phyloP scores from a whole-genome alignment of 2,329 filamentous ascomycete species.

The Nothomitra cinnamomea region DNA sequence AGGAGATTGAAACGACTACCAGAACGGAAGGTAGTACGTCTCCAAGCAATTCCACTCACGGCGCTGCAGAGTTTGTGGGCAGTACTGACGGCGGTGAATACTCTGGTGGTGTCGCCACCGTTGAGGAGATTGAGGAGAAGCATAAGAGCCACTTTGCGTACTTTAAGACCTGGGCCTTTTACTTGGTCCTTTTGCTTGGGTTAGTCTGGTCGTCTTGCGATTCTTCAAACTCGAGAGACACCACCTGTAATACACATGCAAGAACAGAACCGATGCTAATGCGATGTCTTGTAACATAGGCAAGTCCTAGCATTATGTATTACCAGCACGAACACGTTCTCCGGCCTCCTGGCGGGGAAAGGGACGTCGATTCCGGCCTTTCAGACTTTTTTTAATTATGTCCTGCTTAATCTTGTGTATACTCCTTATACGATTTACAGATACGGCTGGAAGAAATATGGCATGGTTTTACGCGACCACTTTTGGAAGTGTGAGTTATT shows the following conservation, averaged over 20 bases:
- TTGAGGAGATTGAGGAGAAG: constrained; percentile 24
- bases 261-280: neutral
- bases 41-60: neutral
- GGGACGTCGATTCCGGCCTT: constrained; percentile 81
- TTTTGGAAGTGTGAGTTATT: constrained; percentile 59
- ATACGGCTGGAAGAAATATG: constrained; percentile 60
- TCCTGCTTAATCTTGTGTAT: constrained; percentile 68
- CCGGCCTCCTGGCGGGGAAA: constrained; percentile 48
- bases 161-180: constrained; percentile 73
- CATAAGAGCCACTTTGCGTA: constrained; percentile 44
- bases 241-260: too few species aligned
- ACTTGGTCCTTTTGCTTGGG: constrained; percentile 63
- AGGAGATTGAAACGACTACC: neutral
- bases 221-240: too few species aligned
- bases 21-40: neutral
- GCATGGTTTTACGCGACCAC: constrained; percentile 43
- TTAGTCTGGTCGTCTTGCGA: constrained; percentile 23
- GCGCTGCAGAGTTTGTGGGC: too few species aligned
- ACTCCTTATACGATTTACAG: constrained; percentile 60
- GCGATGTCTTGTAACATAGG: constrained; percentile 19
- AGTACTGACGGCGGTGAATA: constrained; percentile 10
- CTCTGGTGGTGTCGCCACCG: constrained; percentile 19
- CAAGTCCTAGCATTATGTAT: constrained; percentile 80
- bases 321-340: constrained; percentile 84
- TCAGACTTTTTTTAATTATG: constrained; percentile 91